These are phyloP conservation scores for Botrytis elliptica DNA, from an alignment of 2,329 filamentous ascomycete genomes.

Conservation along the genomic window DNA sequence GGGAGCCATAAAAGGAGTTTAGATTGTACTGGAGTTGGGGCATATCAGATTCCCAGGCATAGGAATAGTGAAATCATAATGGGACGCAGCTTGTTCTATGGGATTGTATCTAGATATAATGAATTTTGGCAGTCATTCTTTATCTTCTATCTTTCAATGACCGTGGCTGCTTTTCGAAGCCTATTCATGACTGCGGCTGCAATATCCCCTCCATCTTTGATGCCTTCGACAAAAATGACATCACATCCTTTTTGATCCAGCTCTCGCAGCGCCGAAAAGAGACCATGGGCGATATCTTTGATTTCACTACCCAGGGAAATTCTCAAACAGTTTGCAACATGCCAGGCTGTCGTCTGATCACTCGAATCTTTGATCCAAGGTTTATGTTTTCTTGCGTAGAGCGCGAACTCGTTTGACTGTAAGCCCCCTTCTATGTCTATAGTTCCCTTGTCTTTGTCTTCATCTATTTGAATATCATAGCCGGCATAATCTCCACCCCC, in stretches of 20 bases:
- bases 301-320: constrained; percentile 70
- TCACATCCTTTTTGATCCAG: constrained; percentile 78
- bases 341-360: not conserved
- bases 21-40: constrained; percentile 21
- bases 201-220: constrained; percentile 74
- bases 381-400: constrained; percentile 3
- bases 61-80: constrained; percentile 17
- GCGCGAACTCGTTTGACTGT: not conserved
- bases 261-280: constrained; percentile 85
- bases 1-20: constrained; percentile 19
- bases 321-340: constrained; percentile 50
- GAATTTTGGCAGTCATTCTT: not conserved
- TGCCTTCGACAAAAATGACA: constrained; percentile 87
- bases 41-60: constrained; percentile 18
- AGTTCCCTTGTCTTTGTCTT: not conserved
- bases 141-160: constrained; percentile 27
- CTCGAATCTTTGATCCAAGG: not conserved
- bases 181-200: constrained; percentile 86
- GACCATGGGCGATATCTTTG: constrained; percentile 74
- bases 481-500: not conserved
- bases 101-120: constrained; percentile 7
- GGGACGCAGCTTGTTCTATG: constrained; percentile 6
- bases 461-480: not conserved
- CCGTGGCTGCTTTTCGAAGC: constrained; percentile 72
- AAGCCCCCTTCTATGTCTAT: not conserved